Conservation (phyloP, 1,139 yeast genomes). For the Geotrichum macrosporum region DNA sequence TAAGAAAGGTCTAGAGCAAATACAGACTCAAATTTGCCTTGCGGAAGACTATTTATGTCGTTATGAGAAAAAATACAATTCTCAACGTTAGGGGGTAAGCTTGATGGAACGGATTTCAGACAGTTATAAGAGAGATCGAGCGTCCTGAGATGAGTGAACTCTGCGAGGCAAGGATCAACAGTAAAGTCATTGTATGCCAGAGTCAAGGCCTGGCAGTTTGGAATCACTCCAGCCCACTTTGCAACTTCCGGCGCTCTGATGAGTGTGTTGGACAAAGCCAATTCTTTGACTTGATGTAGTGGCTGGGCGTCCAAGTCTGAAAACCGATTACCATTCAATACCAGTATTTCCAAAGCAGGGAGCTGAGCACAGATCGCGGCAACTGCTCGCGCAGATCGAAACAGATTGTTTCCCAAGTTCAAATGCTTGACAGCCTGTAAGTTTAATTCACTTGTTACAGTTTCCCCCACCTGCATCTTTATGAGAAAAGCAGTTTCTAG, state of each 20-base stretch:
- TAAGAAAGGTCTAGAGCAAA: slow-evolving; percentile 11
- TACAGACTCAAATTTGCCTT: slow-evolving; percentile 1
- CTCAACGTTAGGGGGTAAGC: slow-evolving; percentile 17
- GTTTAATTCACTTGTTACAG: slow-evolving; percentile 17
- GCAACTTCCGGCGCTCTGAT: slow-evolving; percentile 32
- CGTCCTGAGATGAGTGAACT: slow-evolving; percentile 26
- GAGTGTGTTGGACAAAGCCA: slow-evolving; percentile 42
- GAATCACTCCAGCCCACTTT: slow-evolving; percentile 42
- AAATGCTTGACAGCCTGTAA: slow-evolving; percentile 42
- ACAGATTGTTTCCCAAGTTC: slow-evolving; percentile 61
- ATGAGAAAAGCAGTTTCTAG: slow-evolving; percentile 39
- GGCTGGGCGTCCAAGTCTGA: slow-evolving; percentile 11
- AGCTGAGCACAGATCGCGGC: slow-evolving; percentile 40
- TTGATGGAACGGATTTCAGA: slow-evolving; percentile 39
- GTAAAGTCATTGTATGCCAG: slow-evolving; percentile 47
- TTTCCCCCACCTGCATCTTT: slow-evolving; percentile 13
- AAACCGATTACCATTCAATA: slow-evolving; percentile 63
- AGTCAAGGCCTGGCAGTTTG: slow-evolving; percentile 43
- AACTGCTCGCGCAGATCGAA: slow-evolving; percentile 44
- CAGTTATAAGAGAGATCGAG: slow-evolving; percentile 49
- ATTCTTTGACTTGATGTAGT: slow-evolving; percentile 26
- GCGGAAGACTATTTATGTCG: slow-evolving; percentile 20
- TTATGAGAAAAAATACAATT: slow-evolving; percentile 30
- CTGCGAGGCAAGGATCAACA: neutral
- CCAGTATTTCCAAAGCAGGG: slow-evolving; percentile 44